Evolutionary conservation across 306 rosid genomes (phyloP).

Genomic region (Lotus japonicus): DNA sequence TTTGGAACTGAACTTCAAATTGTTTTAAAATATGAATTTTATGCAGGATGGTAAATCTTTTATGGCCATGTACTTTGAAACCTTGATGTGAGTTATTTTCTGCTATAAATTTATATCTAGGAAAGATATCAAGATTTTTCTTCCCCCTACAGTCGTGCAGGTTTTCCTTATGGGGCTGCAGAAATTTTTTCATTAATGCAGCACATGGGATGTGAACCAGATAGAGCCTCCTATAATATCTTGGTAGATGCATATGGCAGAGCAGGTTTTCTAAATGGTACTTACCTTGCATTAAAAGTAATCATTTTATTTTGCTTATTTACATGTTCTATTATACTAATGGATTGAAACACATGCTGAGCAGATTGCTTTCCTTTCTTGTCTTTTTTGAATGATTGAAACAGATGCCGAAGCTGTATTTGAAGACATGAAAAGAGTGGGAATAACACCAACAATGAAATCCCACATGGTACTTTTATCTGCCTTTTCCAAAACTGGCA

Average conservation of each 20-base stretch:
- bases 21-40: slow-evolving; percentile 9
- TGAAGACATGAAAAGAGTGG: slow-evolving; percentile 74
- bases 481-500: slow-evolving; percentile 68
- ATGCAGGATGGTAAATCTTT: slow-evolving; percentile 73
- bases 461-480: slow-evolving; percentile 90
- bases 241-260: slow-evolving; percentile 94
- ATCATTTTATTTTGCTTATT: background rate
- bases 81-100: background rate
- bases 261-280: slow-evolving; percentile 89
- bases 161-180: slow-evolving; percentile 83
- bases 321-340: background rate
- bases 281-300: background rate
- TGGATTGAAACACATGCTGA: no score
- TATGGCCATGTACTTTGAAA: slow-evolving; percentile 50
- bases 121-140: background rate
- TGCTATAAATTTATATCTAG: background rate
- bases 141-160: slow-evolving; percentile 67
- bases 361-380: background rate
- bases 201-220: slow-evolving; percentile 98
- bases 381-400: background rate
- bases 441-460: slow-evolving; percentile 86
- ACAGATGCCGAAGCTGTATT: slow-evolving; percentile 63
- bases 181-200: slow-evolving; percentile 92
- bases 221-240: slow-evolving; percentile 89
- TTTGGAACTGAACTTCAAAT: background rate